Evolutionary conservation across 192 early-diverging fungal genomes (phyloP).

Genomic region (Coemansia sp.): DNA sequence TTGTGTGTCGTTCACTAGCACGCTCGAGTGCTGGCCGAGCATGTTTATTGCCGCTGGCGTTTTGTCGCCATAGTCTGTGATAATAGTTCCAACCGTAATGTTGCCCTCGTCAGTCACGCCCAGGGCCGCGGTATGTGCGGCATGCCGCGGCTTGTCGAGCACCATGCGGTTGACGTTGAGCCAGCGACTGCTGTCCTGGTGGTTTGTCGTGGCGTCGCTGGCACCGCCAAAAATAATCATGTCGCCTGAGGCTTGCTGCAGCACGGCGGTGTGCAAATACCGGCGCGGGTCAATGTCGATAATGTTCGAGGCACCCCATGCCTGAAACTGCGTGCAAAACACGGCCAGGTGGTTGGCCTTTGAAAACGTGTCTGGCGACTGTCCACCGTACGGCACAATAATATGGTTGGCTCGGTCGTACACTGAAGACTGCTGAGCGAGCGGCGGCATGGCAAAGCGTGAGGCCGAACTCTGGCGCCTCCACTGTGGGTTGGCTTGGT

Average conservation of each 20-base stretch:
- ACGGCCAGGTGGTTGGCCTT: constrained; percentile 28
- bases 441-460: constrained; percentile 48
- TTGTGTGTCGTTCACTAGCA: constrained; percentile 31
- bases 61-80: constrained; percentile 19
- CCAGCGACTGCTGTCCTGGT: constrained; percentile 15
- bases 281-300: constrained; percentile 25
- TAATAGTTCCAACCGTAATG: constrained; percentile 17
- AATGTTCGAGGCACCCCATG: constrained; percentile 41
- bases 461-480: constrained; percentile 34
- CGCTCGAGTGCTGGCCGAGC: constrained; percentile 32
- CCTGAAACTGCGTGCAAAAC: constrained; percentile 36
- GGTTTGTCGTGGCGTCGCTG: constrained; percentile 30
- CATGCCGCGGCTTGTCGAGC: constrained; percentile 25
- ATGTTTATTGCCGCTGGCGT: constrained; percentile 14
- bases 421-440: constrained; percentile 43
- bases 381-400: constrained; percentile 41
- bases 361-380: constrained; percentile 30
- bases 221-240: constrained; percentile 48
- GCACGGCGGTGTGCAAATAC: constrained; percentile 37
- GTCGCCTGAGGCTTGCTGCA: constrained; percentile 33
- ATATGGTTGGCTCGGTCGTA: constrained; percentile 39
- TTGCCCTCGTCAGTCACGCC: neutral
- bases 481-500: constrained; percentile 27
- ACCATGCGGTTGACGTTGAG: constrained; percentile 35
- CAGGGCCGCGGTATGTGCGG: neutral